phyloP scores from a whole-genome alignment of 768 basidiomycete genomes.

The Boletus bicolor region DNA sequence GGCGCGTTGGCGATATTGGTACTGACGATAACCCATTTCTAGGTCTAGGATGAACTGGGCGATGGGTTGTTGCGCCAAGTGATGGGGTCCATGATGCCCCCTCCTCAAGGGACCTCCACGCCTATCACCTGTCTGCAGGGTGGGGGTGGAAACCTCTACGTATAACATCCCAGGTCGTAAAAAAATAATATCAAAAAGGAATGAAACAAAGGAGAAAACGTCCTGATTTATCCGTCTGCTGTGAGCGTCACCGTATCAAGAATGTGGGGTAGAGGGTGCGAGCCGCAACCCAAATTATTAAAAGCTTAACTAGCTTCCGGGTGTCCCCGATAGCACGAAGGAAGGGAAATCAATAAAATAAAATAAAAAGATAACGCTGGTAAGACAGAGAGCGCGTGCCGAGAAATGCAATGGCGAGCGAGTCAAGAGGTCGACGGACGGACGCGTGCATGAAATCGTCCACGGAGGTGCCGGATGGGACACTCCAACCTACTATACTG shows the following conservation, averaged over 20 bases:
- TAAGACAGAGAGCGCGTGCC: background rate
- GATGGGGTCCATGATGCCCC: background rate
- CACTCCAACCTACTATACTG: slow-evolving; percentile 50
- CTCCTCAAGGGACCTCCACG: background rate
- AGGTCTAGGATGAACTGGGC: slow-evolving; percentile 7
- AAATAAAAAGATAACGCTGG: background rate
- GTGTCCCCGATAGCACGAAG: background rate
- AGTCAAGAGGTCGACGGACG: background rate
- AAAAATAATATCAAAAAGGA: background rate
- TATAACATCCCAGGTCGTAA: background rate
- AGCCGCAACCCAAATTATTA: slow-evolving; percentile 21
- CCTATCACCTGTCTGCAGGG: background rate
- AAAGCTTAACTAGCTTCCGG: slow-evolving; percentile 22
- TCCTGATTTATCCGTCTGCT: background rate
- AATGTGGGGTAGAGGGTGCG: slow-evolving; percentile 18
- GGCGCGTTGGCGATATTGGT: background rate
- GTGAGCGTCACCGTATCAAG: slow-evolving; percentile 4
- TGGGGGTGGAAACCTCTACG: background rate
- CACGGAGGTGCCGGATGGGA: slow-evolving; percentile 24
- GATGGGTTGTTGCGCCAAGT: slow-evolving; percentile 5
- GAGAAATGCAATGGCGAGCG: background rate
- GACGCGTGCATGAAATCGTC: slow-evolving; percentile 8
- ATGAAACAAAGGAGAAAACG: background rate
- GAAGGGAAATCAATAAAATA: background rate
- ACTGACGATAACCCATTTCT: slow-evolving; percentile 10